Evolutionary conservation across 345 rosid genomes (phyloP), one percentile per base, ranked within the genome.

Genomic region (Populus simonii): DNA sequence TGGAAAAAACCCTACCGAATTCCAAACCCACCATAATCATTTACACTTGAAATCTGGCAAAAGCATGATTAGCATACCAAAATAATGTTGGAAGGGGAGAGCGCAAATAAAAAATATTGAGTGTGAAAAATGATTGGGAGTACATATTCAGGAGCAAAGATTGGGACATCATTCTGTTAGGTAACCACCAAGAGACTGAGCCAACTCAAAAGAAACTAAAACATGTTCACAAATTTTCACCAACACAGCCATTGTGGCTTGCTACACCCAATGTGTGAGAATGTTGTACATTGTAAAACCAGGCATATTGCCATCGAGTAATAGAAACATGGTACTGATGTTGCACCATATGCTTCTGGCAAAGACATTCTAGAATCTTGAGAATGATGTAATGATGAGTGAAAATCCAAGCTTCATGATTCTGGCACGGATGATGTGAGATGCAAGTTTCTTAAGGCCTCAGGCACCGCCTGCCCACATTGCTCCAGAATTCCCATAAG

Each of bases 381-480:
- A 15, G 36, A 22, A 62, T 2, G 23, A 12, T 17, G 73, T 70
- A 18, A 18, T 29, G 57, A 20, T 11, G 36, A 20, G 16, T 12
- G 16, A 27, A 62, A 62, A 31, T 8, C 39, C 25, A 20, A 51
- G 3, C 45, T 49, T 73, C 69, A 79, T 62, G 55, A 67, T 43
- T 74, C 70, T 23, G 35, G 8, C 57, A 36, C 63, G 43, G 86
- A 66, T 62, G 72, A 72, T 53, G 65, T 70, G 8, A n/a, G 47
- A 66, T 68, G 61, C 80, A 80, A 47, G 79, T 79, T 71, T 51
- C 82, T 82, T 74, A 88, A 79, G 69, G 84, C 72, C 47, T 86
- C 80, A 2, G 90, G 92, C 73, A 88, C 89, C 16, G 38, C 77
- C 82, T 88, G 92, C 59, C 82, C 84, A 76, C 91, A 91, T 70